Evolutionary conservation across 2,329 filamentous ascomycete genomes (phyloP), one percentile per base, ranked within the genome.

Genomic region (Nannizzia gypsea): DNA sequence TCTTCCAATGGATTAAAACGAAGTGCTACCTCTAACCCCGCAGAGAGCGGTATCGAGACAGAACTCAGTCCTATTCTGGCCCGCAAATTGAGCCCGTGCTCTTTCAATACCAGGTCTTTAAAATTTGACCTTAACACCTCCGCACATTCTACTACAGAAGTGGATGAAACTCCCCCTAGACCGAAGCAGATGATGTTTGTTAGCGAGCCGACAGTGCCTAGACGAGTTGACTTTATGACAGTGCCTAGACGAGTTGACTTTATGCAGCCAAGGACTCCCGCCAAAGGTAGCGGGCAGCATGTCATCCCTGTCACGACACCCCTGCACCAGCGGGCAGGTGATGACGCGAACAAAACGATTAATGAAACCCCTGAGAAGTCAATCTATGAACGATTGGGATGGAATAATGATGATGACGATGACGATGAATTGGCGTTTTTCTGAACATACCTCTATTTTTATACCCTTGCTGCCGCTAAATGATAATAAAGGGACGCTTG

Each of bases 301-400:
- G 28, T 6, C 9, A 31, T n/a, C 20, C 9, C 46, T n/a, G 22
- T 52, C 46, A n/a, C 15, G 22, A 52, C 46, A 26, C 46, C 46
- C 20, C 24, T 31, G 38, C 22, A 34, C 34, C 20, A 46, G 22
- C 31, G 20, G 54, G 24, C 38, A 34, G n/a, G 17, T 13, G 13
- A 48, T 42, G 54, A 34, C 54, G 56, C 42, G 22, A 52, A 52
- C 26, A 52, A 22, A 52, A 52, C 52, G 3, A 40, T 38, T 56
- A 36, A 56, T 15, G 52, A 56, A 38, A 73, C 69, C 6, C 70
- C 68, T 17, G 70, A 72, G 59, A 72, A 72, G 57, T 72, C 74
- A 6, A 73, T 77, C 48, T 77, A 77, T 60, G 72, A 72, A 61
- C 67, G 71, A 52, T 62, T 78, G 56, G 76, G 76, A 57, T 78